Base-by-base conservation (phyloP, 2,329 filamentous ascomycete genomes). In the Arthrobotrys entomopaga region DNA sequence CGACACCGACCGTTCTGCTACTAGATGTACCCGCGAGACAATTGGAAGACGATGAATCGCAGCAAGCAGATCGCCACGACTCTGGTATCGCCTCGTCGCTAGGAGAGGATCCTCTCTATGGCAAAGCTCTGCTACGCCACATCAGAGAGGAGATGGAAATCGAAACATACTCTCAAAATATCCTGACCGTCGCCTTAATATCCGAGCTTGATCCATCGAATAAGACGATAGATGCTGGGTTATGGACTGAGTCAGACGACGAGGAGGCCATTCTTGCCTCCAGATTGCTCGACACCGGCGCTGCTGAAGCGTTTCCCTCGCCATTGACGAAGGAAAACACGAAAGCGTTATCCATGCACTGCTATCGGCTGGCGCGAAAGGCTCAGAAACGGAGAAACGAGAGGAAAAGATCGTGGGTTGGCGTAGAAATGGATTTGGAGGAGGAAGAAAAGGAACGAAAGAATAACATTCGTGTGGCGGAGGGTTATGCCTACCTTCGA, bases 381-480 rank as follows among this genome's bases (percentile, higher is more conserved):
- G 69, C 69, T 52, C 69, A 66, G 78, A 90, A 91, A 20, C 85
- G 87, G 38, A 88, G 90, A 90, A 79, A 88, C 90, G 77, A 88
- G 89, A 50, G 87, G 93, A 65, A 96, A 96, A 81, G 87, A 61
- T 97, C 93, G 0, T 97, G 93, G 93, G 92, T 97, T 48, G 93
- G 93, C 24, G 86, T 96, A 10, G 88, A 91, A 79, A 91, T 94
- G 77, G 87, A 92, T 49, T 54, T 71, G 22, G 65, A 75, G 69
- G 67, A 73, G 67, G 75, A 77, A 71, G 20, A 70, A 63, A 65
- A 42, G 71, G 76, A 73, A 57, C 76, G 70, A 61, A 73, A 73
- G 69, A 73, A 73, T 61, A 73, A 73, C 56, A 65, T 73, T 66
- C 69, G 69, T 63, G 69, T 73, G 24, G 69, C 77, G 78, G 90